Conservation (phyloP, 768 basidiomycete genomes). For the Boletus barrowsii region DNA sequence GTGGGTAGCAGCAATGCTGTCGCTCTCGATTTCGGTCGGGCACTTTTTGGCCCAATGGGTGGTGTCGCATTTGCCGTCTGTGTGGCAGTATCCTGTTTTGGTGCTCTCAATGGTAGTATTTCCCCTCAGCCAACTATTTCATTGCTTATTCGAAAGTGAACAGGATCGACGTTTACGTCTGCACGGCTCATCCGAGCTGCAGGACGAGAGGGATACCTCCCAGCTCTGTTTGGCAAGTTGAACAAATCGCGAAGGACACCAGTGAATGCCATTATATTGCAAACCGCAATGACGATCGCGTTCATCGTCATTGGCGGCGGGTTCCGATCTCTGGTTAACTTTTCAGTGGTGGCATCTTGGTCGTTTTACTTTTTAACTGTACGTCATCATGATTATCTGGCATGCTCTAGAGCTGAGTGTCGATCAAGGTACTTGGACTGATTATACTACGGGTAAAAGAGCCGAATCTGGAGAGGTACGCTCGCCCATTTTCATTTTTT, state of each 20-base stretch:
- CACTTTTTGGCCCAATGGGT: slow-evolving; percentile 82
- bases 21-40: slow-evolving; percentile 88
- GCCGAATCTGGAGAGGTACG: slow-evolving; percentile 77
- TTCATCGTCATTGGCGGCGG: slow-evolving; percentile 89
- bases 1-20: slow-evolving; percentile 84
- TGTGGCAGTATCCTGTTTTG: slow-evolving; percentile 94
- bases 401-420: not conserved
- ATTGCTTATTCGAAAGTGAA: slow-evolving; percentile 7
- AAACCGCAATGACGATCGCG: slow-evolving; percentile 66
- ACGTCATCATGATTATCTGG: slow-evolving; percentile 21
- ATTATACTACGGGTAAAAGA: slow-evolving; percentile 88
- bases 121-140: not conserved
- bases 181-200: slow-evolving; percentile 88
- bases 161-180: slow-evolving; percentile 70
- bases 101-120: slow-evolving; percentile 80
- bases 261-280: slow-evolving; percentile 80
- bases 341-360: slow-evolving; percentile 85
- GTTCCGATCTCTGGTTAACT: slow-evolving; percentile 85
- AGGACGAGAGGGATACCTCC: slow-evolving; percentile 84
- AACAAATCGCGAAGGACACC: slow-evolving; percentile 80
- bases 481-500: not conserved
- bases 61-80: slow-evolving; percentile 83
- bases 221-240: slow-evolving; percentile 75
- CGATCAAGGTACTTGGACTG: slow-evolving; percentile 73
- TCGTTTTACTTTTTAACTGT: slow-evolving; percentile 86